These are phyloP conservation scores for Leccinum subrobustum DNA, from an alignment of 1,284 basidiomycete genomes.

Conservation along the genomic window DNA sequence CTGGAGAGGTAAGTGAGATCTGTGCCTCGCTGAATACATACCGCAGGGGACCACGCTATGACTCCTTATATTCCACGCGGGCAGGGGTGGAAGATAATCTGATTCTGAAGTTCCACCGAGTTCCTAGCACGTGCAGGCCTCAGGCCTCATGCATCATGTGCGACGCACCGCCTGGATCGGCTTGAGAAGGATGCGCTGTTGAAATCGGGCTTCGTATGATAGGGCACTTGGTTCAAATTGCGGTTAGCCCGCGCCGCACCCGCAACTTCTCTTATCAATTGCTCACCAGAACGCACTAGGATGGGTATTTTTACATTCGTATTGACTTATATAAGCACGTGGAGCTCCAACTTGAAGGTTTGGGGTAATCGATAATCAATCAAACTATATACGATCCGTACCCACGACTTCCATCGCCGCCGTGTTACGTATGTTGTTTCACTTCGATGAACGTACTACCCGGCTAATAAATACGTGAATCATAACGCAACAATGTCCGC, in stretches of 20 bases:
- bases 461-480: background rate
- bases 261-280: background rate
- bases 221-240: background rate
- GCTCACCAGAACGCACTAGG: background rate
- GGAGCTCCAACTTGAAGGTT: background rate
- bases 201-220: background rate
- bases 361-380: background rate
- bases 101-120: background rate
- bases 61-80: background rate
- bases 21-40: background rate
- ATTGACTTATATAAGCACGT: background rate
- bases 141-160: background rate
- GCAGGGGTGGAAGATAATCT: background rate
- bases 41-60: background rate
- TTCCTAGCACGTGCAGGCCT: background rate
- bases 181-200: background rate
- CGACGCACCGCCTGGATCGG: slow-evolving; percentile 3
- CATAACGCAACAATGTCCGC: background rate
- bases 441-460: background rate
- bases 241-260: background rate
- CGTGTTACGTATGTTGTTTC: background rate
- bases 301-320: background rate
- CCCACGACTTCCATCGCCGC: background rate
- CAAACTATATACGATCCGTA: background rate
- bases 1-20: background rate